A percentile compares a stretch with the other conserved stretches of the same genome.
Evolutionary conservation across 768 basidiomycete species (phyloP).

Genomic region (Suillus lakei): DNA sequence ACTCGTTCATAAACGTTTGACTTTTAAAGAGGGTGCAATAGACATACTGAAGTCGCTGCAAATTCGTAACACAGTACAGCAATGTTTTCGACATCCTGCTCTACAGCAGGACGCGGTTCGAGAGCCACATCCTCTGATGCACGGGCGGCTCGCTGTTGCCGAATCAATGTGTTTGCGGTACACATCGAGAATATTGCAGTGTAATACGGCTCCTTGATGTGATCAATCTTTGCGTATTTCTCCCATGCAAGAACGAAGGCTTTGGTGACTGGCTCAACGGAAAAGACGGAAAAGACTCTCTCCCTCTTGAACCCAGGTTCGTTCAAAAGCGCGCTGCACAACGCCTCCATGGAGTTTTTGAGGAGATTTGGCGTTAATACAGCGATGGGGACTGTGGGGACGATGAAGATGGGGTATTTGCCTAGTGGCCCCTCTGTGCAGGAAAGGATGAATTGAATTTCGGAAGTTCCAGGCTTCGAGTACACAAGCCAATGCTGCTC

Average conservation of each 20-base stretch:
- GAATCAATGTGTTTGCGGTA: slow-evolving; percentile 47
- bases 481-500: slow-evolving; percentile 39
- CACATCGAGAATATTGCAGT: slow-evolving; percentile 62
- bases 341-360: slow-evolving; percentile 36
- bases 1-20: neutral
- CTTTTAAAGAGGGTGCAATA: neutral
- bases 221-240: slow-evolving; percentile 44
- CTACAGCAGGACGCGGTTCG: slow-evolving; percentile 38
- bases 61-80: slow-evolving; percentile 60
- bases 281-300: slow-evolving; percentile 72
- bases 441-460: slow-evolving; percentile 58
- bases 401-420: slow-evolving; percentile 68
- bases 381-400: slow-evolving; percentile 34
- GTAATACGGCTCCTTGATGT: slow-evolving; percentile 57
- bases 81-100: slow-evolving; percentile 38
- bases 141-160: neutral
- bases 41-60: slow-evolving; percentile 59
- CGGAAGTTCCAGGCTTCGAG: slow-evolving; percentile 17
- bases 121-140: slow-evolving; percentile 22
- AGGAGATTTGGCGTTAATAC: slow-evolving; percentile 47
- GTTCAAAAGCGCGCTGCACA: slow-evolving; percentile 40
- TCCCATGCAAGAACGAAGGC: slow-evolving; percentile 57
- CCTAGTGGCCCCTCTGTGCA: slow-evolving; percentile 61
- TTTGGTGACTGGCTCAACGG: slow-evolving; percentile 49
- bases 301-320: slow-evolving; percentile 9